Conservation (phyloP, 2,329 filamentous ascomycete species). For the Macrophomina tecta region DNA sequence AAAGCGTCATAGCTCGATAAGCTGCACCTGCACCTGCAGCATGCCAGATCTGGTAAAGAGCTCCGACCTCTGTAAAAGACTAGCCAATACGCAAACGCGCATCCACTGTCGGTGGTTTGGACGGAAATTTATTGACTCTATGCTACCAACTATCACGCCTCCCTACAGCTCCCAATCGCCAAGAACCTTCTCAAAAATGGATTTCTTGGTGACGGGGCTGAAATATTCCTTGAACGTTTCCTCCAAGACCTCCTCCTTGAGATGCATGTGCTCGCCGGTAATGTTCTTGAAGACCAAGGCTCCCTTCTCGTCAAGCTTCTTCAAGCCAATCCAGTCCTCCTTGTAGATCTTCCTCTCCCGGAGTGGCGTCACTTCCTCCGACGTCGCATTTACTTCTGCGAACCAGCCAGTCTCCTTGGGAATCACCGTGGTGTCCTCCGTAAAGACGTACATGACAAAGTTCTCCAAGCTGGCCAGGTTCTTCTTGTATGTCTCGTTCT, state of each 20-base stretch:
- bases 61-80: background rate
- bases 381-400: slow-evolving; percentile 77
- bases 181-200: slow-evolving; percentile 14
- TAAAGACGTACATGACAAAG: slow-evolving; percentile 90
- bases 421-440: slow-evolving; percentile 81
- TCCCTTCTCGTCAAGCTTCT: slow-evolving; percentile 76
- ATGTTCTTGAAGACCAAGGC: slow-evolving; percentile 76
- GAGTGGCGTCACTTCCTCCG: slow-evolving; percentile 67
- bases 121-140: background rate
- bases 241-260: slow-evolving; percentile 70
- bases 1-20: slow-evolving; percentile 6
- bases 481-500: slow-evolving; percentile 75
- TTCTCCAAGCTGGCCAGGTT: slow-evolving; percentile 74
- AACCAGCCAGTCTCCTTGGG: slow-evolving; percentile 95
- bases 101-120: background rate
- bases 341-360: slow-evolving; percentile 75
- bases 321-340: slow-evolving; percentile 93
- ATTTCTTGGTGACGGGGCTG: slow-evolving; percentile 48
- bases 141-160: background rate
- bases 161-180: slow-evolving; percentile 26
- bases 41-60: background rate
- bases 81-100: too few relatives aligned
- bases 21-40: background rate
- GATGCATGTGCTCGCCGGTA: slow-evolving; percentile 82
- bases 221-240: slow-evolving; percentile 72